phyloP scores from a whole-genome alignment of 2,329 filamentous ascomycete genomes.

The Blumeriella jaapii region DNA sequence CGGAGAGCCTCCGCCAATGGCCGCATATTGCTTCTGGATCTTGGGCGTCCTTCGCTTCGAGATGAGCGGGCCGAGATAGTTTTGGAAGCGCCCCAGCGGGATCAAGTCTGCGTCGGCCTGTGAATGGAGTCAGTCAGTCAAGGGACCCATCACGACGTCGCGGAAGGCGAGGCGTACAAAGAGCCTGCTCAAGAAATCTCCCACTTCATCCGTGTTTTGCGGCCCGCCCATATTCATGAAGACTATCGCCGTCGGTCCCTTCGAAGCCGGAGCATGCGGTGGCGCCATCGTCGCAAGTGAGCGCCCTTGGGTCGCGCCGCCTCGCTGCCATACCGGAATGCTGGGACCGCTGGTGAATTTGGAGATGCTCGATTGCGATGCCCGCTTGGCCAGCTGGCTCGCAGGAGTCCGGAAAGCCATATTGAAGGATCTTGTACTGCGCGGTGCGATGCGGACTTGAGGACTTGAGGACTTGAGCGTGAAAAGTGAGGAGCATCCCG shows the following conservation, averaged over 20 bases:
- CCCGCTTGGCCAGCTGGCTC: constrained; percentile 23
- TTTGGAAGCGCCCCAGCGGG: constrained; percentile 83
- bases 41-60: constrained; percentile 82
- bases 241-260: constrained; percentile 92
- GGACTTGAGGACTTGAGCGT: not conserved
- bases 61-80: constrained; percentile 81
- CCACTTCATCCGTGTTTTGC: constrained; percentile 76
- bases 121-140: constrained; percentile 7
- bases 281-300: constrained; percentile 52
- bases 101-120: constrained; percentile 90
- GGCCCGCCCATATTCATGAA: constrained; percentile 99
- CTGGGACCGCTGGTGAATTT: constrained; percentile 24
- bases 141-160: not conserved
- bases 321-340: constrained; percentile 29
- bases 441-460: not conserved
- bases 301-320: constrained; percentile 28
- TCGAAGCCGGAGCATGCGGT: constrained; percentile 68
- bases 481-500: not conserved
- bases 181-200: constrained; percentile 76
- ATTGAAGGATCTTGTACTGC: constrained; percentile 8
- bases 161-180: constrained; percentile 53
- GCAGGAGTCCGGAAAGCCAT: constrained; percentile 33
- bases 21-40: constrained; percentile 90
- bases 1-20: constrained; percentile 92
- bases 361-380: constrained; percentile 19